A percentile compares a stretch with the other conserved stretches of the same genome.
phyloP scores from a whole-genome alignment of 345 rosid species.

The Hibiscus tridactylites region DNA sequence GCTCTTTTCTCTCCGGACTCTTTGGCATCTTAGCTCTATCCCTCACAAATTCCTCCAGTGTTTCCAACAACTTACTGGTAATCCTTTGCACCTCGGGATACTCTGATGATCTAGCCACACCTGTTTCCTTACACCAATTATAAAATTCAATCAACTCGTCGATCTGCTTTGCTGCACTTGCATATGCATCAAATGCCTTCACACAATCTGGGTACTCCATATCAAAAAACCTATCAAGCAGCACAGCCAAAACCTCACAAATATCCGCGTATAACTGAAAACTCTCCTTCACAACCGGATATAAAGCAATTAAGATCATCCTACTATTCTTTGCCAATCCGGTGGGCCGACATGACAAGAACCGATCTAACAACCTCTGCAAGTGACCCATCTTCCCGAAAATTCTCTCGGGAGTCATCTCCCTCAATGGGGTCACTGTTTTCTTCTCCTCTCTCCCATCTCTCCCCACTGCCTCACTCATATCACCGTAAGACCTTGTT shows the following conservation, averaged over 20 bases:
- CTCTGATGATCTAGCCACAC: constrained; percentile 79
- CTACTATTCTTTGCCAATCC: constrained; percentile 69
- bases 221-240: constrained; percentile 80
- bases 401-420: constrained; percentile 68
- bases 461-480: constrained; percentile 42
- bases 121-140: constrained; percentile 70
- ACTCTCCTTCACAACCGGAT: constrained; percentile 72
- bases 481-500: constrained; percentile 58
- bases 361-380: constrained; percentile 80
- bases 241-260: constrained; percentile 65
- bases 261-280: constrained; percentile 76
- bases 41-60: constrained; percentile 72
- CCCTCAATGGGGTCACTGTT: constrained; percentile 54
- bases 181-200: constrained; percentile 73
- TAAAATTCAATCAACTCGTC: constrained; percentile 72
- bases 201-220: constrained; percentile 74
- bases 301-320: constrained; percentile 65
- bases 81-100: constrained; percentile 93
- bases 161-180: constrained; percentile 66
- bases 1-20: constrained; percentile 60
- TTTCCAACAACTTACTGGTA: constrained; percentile 63
- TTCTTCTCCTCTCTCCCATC: constrained; percentile 28
- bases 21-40: constrained; percentile 67
- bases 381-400: constrained; percentile 78
- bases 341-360: constrained; percentile 72